A percentile compares a stretch with the other conserved stretches of the same genome.
phyloP scores from a whole-genome alignment of 805 yeast species.

The Cephaloascus albidus region DNA sequence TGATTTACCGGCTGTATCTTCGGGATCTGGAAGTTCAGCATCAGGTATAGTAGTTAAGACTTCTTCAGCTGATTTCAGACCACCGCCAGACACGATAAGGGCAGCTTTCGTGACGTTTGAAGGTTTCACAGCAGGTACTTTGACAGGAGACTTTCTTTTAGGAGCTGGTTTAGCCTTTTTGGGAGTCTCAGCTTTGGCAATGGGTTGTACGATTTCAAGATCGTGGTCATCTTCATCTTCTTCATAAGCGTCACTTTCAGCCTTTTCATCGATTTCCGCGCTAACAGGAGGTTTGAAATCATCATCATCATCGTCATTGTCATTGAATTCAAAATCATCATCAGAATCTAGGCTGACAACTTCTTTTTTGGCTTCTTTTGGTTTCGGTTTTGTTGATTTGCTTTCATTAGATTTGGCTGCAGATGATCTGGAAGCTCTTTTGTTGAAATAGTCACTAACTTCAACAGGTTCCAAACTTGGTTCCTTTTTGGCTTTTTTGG shows the following conservation, averaged over 20 bases:
- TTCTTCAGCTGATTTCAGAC: conserved; percentile 35
- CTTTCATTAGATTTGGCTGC: not conserved
- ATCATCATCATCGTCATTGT: conserved; percentile 12
- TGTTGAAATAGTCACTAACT: not conserved
- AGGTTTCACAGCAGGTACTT: conserved; percentile 2
- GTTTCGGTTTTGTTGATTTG: conserved; percentile 3
- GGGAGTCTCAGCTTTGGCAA: too few relatives aligned
- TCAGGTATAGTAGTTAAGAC: conserved; percentile 62
- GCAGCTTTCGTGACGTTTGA: conserved; percentile 1
- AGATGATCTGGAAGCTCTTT: not conserved
- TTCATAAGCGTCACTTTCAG: conserved; percentile 17
- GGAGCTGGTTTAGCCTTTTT: conserved; percentile 4
- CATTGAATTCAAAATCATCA: conserved; percentile 12
- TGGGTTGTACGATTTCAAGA: too few relatives aligned
- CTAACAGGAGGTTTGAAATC: conserved; percentile 2
- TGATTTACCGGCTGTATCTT: conserved; percentile 40
- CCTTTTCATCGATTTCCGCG: conserved; percentile 10
- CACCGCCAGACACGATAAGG: conserved; percentile 7
- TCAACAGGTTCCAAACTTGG: not conserved
- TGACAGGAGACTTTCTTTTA: conserved; percentile 1
- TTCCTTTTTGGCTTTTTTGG: not conserved
- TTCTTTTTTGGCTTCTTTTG: not conserved
- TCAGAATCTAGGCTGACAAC: conserved; percentile 3
- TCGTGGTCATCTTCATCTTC: conserved; percentile 4
- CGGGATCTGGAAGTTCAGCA: conserved; percentile 54